Base-by-base conservation (phyloP, 192 early-diverging fungal genomes). In the Linnemannia elongata region DNA sequence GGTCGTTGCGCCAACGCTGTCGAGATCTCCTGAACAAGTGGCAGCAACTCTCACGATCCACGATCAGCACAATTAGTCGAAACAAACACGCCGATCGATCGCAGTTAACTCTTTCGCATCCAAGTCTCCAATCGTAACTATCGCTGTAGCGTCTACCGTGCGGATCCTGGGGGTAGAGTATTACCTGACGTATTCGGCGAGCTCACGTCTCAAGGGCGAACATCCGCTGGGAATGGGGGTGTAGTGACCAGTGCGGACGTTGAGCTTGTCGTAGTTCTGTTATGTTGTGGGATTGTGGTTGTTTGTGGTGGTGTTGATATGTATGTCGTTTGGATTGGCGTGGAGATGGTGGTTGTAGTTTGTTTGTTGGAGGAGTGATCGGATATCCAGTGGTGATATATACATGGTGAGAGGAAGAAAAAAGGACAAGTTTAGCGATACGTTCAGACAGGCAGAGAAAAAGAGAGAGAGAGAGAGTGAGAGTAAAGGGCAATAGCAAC, bases 231-330 rank as follows among this genome's bases (percentile, higher is more conserved):
- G 97, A 79, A 99, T 98, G 72, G 98, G 98, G 63, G 98, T 99
- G 92, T 98, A 99, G 91, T 99, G 98, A 66, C 94, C 96, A 39
- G 98, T 98, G 84, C 98, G 93, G 82, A 99, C 97, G 80, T 99
- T 96, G 80, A 99, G 94, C 90, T 98, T 97, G 91, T 99, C 98
- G 90, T 95, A 99, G 94, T 97, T 97, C 94, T 95, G 85, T 44
- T 44, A 20, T 60, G 30, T n/a, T 18, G 18, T 42, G 22, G 35
- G 5, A n/a, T 18, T 10, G 42, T n/a, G 20, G 15, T 68, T 24
- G 36, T 55, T 35, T 24, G 38, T 60, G 36, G 38, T 49, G 20
- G 3, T n/a, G 55, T 24, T 3, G 9, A 69, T 55, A 73, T 63
- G 27, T 4, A 42, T 5, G 39, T 38, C 17, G 17, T 49, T 49